Evolutionary conservation across 2,329 filamentous ascomycete species (phyloP).

Genomic region (Xylaria sp.): DNA sequence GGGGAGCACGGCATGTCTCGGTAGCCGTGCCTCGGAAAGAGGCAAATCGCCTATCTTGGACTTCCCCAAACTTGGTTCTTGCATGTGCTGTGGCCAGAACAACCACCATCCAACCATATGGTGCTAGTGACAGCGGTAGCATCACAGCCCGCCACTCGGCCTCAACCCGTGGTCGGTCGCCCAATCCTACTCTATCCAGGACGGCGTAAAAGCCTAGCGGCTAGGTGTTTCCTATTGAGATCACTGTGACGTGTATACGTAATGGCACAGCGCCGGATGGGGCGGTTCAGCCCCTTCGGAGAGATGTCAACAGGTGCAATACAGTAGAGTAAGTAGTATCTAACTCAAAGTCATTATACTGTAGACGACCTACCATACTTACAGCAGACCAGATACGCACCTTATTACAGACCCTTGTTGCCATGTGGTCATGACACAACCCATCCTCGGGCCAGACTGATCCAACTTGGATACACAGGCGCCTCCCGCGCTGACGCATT

Average conservation of each 20-base stretch:
- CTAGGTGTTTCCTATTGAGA: too few relatives aligned
- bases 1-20: slow-evolving; percentile 20
- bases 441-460: slow-evolving; percentile 10
- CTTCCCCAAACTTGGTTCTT: slow-evolving; percentile 8
- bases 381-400: slow-evolving; percentile 1
- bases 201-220: not conserved
- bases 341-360: too few relatives aligned
- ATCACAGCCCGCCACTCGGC: not conserved
- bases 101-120: not conserved
- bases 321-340: not conserved
- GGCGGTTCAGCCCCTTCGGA: slow-evolving; percentile 30
- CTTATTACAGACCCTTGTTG: slow-evolving; percentile 33
- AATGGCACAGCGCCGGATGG: slow-evolving; percentile 23
- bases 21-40: slow-evolving; percentile 15
- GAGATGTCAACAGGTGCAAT: not conserved
- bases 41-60: slow-evolving; percentile 13
- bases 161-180: not conserved
- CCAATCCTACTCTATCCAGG: not conserved
- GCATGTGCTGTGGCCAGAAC: slow-evolving; percentile 15
- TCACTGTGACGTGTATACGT: too few relatives aligned
- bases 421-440: slow-evolving; percentile 38
- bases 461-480: slow-evolving; percentile 7
- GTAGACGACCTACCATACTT: too few relatives aligned
- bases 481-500: slow-evolving; percentile 18
- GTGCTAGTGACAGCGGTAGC: slow-evolving; percentile 4